Conservation (phyloP, 768 basidiomycete genomes). For the Boletus edulis region DNA sequence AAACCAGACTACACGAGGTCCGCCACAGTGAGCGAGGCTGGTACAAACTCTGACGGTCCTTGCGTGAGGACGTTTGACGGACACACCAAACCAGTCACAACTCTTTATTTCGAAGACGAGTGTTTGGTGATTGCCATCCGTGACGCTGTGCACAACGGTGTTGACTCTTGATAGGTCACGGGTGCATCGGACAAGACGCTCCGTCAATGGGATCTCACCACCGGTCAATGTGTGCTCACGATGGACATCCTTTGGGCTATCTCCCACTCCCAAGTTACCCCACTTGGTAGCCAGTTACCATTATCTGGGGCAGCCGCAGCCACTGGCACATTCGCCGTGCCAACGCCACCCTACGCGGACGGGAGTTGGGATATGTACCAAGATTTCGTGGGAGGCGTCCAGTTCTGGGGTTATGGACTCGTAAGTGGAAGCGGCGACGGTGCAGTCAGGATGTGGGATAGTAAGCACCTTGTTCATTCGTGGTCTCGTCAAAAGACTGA, state of each 20-base stretch:
- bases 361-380: constrained; percentile 94
- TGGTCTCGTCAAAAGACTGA: neutral
- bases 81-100: constrained; percentile 89
- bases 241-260: constrained; percentile 99
- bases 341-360: constrained; percentile 85
- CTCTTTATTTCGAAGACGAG: constrained; percentile 93
- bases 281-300: constrained; percentile 39
- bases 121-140: constrained; percentile 63
- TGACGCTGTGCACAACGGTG: constrained; percentile 1
- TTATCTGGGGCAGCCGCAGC: constrained; percentile 55
- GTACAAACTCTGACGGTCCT: constrained; percentile 43
- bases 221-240: constrained; percentile 97
- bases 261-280: constrained; percentile 69
- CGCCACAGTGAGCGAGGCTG: constrained; percentile 36
- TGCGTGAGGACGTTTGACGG: constrained; percentile 83
- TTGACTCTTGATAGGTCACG: constrained; percentile 66
- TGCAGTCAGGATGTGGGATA: constrained; percentile 99
- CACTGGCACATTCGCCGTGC: constrained; percentile 70
- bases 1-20: constrained; percentile 41
- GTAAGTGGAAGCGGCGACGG: constrained; percentile 98
- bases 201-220: constrained; percentile 96
- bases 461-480: constrained; percentile 45
- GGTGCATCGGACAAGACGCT: constrained; percentile 98
- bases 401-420: constrained; percentile 98
- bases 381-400: constrained; percentile 96